A percentile compares a stretch with the other conserved stretches of the same genome.
Conservation (phyloP, 2,329 filamentous ascomycete species). For the Verticillium albo-atrum region DNA sequence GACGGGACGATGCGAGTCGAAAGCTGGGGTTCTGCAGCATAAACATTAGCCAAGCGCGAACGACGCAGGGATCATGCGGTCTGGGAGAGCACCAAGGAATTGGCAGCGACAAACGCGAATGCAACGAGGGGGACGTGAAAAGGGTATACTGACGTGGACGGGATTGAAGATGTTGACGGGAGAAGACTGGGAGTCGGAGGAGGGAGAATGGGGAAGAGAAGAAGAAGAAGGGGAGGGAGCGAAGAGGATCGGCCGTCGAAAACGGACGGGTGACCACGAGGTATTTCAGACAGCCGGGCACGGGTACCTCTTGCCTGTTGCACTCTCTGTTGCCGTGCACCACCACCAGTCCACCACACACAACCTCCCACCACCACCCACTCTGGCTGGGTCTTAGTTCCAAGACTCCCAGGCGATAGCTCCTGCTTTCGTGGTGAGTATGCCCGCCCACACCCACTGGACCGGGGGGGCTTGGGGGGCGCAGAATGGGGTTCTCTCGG, state of each 20-base stretch:
- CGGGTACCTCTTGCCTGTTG: not conserved
- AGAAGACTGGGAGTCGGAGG: not conserved
- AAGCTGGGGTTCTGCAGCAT: not conserved
- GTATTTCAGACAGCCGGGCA: not conserved
- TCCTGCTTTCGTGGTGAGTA: not conserved
- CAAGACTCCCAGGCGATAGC: not conserved
- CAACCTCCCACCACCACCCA: too few species aligned
- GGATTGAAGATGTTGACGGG: not conserved
- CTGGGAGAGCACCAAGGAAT: not conserved
- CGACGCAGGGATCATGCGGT: not conserved
- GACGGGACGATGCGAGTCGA: not conserved
- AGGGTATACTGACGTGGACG: not conserved
- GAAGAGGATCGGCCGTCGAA: not conserved
- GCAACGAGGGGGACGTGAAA: not conserved
- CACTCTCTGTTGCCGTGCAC: not conserved
- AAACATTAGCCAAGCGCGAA: not conserved
- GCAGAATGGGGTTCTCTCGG: not conserved
- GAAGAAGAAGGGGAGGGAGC: not conserved
- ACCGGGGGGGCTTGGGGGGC: not conserved
- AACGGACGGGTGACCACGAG: not conserved
- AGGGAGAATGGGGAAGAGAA: not conserved
- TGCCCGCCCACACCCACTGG: not conserved
- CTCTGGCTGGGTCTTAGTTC: too few species aligned
- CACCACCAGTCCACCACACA: not conserved
- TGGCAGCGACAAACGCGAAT: not conserved